Percentiles rank a stretch among this genome's conserved stretches.
phyloP scores from a whole-genome alignment of 1,284 basidiomycete species.

The Irpex sp. region DNA sequence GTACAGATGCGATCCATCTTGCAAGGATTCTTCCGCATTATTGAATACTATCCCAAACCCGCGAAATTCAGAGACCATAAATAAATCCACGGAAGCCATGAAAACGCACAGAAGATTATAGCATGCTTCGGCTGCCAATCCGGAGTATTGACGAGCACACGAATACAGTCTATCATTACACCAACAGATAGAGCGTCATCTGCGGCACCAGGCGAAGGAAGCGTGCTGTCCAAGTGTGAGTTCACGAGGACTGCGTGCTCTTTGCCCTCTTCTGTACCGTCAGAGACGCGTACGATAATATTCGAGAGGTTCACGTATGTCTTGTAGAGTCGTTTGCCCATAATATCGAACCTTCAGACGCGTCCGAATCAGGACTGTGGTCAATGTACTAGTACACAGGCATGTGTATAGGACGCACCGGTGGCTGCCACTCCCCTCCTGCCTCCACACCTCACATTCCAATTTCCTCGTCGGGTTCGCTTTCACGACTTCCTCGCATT shows the following conservation, averaged over 20 bases:
- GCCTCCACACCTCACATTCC: slow-evolving; percentile 85
- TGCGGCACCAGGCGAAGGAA: slow-evolving; percentile 80
- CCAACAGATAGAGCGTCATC: slow-evolving; percentile 88
- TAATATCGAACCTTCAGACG: slow-evolving; percentile 75
- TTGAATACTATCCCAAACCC: slow-evolving; percentile 99
- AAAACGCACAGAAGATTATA: slow-evolving; percentile 74
- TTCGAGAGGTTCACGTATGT: slow-evolving; percentile 87
- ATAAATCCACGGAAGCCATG: neutral
- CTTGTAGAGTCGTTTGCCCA: slow-evolving; percentile 83
- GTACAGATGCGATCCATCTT: slow-evolving; percentile 92
- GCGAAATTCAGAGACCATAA: too few species aligned
- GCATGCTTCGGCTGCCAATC: slow-evolving; percentile 74
- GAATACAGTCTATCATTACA: slow-evolving; percentile 86
- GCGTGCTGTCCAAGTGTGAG: slow-evolving; percentile 82
- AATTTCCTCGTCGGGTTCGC: slow-evolving; percentile 50
- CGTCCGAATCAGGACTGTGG: neutral
- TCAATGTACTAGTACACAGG: too few species aligned
- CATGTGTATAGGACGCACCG: slow-evolving; percentile 42
- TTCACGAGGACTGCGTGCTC: slow-evolving; percentile 86
- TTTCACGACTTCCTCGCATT: slow-evolving; percentile 54
- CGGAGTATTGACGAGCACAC: slow-evolving; percentile 74
- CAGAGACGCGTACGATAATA: slow-evolving; percentile 83
- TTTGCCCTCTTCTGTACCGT: slow-evolving; percentile 70
- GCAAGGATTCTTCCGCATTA: slow-evolving; percentile 90
- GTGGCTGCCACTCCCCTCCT: slow-evolving; percentile 81